phyloP scores from a whole-genome alignment of 140 eudicot species.

The Flaveria floridana region DNA sequence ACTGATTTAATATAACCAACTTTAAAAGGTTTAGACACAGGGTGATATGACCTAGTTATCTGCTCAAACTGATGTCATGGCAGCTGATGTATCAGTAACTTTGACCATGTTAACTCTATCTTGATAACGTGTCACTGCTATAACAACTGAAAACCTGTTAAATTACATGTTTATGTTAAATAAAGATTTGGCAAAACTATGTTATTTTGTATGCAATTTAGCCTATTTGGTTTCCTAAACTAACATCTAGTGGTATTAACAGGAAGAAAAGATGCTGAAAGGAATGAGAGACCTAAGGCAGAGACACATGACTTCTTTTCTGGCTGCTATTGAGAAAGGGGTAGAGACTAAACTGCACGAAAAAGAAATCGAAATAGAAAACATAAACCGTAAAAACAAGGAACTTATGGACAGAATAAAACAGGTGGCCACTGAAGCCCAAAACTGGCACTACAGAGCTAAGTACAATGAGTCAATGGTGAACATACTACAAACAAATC shows the following conservation, averaged over 20 bases:
- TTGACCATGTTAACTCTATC: neutral
- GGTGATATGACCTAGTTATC: neutral
- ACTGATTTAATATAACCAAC: neutral
- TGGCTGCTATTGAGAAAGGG: constrained; percentile 61
- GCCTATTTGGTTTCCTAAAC: constrained; percentile 4
- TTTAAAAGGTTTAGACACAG: neutral
- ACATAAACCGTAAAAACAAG: constrained; percentile 70
- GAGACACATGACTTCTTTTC: constrained; percentile 75
- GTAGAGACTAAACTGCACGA: constrained; percentile 57
- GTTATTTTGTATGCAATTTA: constrained; percentile 6
- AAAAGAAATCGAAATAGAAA: constrained; percentile 70
- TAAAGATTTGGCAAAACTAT: neutral
- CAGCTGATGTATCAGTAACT: neutral
- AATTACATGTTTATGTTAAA: neutral
- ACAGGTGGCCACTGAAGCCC: constrained; percentile 78
- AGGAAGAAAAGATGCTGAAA: constrained; percentile 76
- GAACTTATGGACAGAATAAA: constrained; percentile 74
- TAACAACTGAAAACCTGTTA: neutral
- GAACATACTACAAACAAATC: constrained; percentile 65
- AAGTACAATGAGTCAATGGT: constrained; percentile 90
- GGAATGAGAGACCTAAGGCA: constrained; percentile 79
- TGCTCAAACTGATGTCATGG: neutral
- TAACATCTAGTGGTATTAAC: constrained; percentile 23
- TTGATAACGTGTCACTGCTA: neutral
- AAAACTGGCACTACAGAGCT: constrained; percentile 84